phyloP scores from a whole-genome alignment of 23 red algal genomes.

The Agarophyton chilense region DNA sequence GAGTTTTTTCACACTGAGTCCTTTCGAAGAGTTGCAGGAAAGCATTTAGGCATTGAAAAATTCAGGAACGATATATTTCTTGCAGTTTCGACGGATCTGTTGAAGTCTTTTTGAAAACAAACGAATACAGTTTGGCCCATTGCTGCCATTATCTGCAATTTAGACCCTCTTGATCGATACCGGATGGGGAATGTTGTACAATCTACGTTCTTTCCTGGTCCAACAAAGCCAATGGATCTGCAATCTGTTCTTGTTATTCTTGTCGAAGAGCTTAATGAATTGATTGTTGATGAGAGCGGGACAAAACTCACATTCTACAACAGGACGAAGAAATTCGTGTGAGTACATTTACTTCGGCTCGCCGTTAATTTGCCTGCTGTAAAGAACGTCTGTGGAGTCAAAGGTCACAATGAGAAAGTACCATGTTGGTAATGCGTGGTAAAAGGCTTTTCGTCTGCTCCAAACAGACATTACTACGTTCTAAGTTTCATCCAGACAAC shows the following conservation, averaged over 20 bases:
- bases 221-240: slow-evolving; percentile 14
- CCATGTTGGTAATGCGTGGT: neutral
- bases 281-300: neutral
- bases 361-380: neutral
- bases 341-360: slow-evolving; percentile 18
- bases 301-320: neutral
- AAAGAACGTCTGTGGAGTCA: slow-evolving; percentile 4
- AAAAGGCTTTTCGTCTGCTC: neutral
- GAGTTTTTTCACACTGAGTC: slow-evolving; percentile 17
- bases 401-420: slow-evolving; percentile 20
- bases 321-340: neutral
- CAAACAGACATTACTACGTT: slow-evolving; percentile 20
- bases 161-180: neutral
- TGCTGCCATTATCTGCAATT: too few relatives aligned
- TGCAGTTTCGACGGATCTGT: neutral
- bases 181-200: slow-evolving; percentile 11
- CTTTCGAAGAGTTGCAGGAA: neutral
- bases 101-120: neutral
- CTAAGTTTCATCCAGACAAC: neutral
- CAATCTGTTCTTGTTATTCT: slow-evolving; percentile 38
- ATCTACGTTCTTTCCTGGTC: neutral
- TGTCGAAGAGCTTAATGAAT: neutral
- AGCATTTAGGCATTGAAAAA: neutral
- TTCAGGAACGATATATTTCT: slow-evolving; percentile 6
- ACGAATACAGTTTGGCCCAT: slow-evolving; percentile 1